phyloP scores from a whole-genome alignment of 805 yeast genomes.

The Wickerhamiella bombiphila region DNA sequence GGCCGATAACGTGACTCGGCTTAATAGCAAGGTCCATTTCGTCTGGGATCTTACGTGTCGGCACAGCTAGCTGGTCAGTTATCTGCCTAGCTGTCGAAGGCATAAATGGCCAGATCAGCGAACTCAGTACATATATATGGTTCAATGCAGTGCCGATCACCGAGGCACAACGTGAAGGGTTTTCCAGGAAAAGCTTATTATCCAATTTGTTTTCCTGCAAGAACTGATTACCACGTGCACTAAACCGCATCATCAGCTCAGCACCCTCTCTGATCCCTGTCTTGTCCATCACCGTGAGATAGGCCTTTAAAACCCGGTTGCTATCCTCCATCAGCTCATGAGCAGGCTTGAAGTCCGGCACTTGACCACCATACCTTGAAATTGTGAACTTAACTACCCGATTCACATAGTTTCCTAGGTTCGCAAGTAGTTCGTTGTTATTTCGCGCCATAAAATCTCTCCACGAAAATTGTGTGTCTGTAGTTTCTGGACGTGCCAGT shows the following conservation, averaged over 20 bases:
- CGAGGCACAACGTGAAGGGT: conserved; percentile 74
- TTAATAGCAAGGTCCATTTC: conserved; percentile 51
- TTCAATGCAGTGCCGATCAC: conserved; percentile 86
- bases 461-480: conserved; percentile 98
- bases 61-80: conserved; percentile 67
- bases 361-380: conserved; percentile 83
- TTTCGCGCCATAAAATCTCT: conserved; percentile 85
- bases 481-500: conserved; percentile 82
- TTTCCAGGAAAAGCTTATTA: conserved; percentile 61
- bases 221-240: conserved; percentile 88
- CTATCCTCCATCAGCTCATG: conserved; percentile 34
- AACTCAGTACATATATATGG: conserved; percentile 69
- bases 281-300: conserved; percentile 59
- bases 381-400: conserved; percentile 79
- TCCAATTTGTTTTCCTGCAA: conserved; percentile 93
- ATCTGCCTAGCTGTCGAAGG: conserved; percentile 68
- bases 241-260: conserved; percentile 79
- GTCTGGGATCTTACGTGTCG: conserved; percentile 63
- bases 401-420: conserved; percentile 92
- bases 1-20: conserved; percentile 76
- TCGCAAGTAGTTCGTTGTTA: conserved; percentile 85
- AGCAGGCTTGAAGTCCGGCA: conserved; percentile 47
- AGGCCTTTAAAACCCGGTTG: conserved; percentile 43
- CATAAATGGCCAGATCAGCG: conserved; percentile 76
- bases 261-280: conserved; percentile 69